Evolutionary conservation across 164 flowering plant genomes (phyloP).

Genomic region (Euptelea pleiosperma): DNA sequence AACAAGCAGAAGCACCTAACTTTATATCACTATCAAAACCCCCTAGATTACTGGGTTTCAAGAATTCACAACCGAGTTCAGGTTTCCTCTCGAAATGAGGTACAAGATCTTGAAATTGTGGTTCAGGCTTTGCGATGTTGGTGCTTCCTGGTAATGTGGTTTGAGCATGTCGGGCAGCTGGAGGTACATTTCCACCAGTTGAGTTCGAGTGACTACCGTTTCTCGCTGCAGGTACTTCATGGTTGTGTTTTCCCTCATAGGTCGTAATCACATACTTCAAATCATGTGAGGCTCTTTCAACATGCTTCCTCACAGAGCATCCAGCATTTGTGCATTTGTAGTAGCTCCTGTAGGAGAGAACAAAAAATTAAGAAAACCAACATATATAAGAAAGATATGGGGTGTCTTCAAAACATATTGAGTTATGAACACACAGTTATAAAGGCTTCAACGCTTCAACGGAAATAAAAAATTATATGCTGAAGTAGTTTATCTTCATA

Average conservation of each 20-base stretch:
- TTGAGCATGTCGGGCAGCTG: conserved; percentile 25
- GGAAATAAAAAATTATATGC: too few relatives aligned
- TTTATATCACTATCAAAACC: conserved; percentile 39
- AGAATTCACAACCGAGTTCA: conserved; percentile 28
- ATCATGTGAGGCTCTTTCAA: conserved; percentile 76
- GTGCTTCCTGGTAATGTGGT: conserved; percentile 31
- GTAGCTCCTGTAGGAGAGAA: conserved; percentile 67
- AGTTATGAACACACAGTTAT: too few relatives aligned
- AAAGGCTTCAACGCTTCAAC: too few relatives aligned
- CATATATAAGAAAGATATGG: too few relatives aligned
- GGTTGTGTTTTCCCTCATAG: conserved; percentile 89
- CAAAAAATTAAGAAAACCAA: too few relatives aligned
- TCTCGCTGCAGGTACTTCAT: conserved; percentile 82
- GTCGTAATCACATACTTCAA: conserved; percentile 67
- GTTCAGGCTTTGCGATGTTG: conserved; percentile 42
- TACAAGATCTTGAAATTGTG: conserved; percentile 40
- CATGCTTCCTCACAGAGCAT: conserved; percentile 76
- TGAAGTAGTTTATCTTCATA: too few relatives aligned
- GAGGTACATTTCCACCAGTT: conserved; percentile 19
- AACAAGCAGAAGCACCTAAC: conserved; percentile 39
- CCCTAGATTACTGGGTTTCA: conserved; percentile 35
- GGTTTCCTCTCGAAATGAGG: conserved; percentile 48
- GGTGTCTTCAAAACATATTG: too few relatives aligned
- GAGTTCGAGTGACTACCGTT: conserved; percentile 48
- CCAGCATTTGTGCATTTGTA: conserved; percentile 88